phyloP scores from a whole-genome alignment of 495 filamentous ascomycete genomes.

The Aspergillus nidulans region DNA sequence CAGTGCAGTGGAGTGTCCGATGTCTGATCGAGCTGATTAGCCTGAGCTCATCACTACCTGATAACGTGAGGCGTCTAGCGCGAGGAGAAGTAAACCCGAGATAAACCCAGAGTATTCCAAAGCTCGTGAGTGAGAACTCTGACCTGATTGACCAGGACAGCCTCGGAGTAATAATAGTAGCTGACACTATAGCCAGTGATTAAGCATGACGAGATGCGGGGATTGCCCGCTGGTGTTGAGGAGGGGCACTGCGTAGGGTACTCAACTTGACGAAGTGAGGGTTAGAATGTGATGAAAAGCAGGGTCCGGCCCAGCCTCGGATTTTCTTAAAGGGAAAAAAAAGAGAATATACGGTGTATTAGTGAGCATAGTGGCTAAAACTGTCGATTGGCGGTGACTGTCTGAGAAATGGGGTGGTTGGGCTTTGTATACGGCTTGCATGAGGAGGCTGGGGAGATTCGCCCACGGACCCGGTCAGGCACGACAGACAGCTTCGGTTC shows the following conservation, averaged over 20 bases:
- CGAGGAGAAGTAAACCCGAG: neutral
- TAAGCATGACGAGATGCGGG: neutral
- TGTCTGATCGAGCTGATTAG: constrained; percentile 12
- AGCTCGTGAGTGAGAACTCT: neutral
- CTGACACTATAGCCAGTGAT: neutral
- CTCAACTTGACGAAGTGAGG: neutral
- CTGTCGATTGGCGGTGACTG: constrained; percentile 17
- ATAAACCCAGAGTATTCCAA: neutral
- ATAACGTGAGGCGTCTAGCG: neutral
- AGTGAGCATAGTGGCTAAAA: neutral
- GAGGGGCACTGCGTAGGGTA: neutral
- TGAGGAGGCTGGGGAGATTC: constrained; percentile 34
- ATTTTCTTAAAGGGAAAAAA: constrained; percentile 4
- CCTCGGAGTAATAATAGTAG: neutral
- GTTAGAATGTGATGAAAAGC: neutral
- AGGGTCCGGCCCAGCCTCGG: constrained; percentile 29
- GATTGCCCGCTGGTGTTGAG: neutral
- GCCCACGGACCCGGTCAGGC: neutral
- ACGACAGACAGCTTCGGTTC: neutral
- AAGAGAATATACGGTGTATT: neutral
- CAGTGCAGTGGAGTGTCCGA: neutral
- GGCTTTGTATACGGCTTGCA: constrained; percentile 21
- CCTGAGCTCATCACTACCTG: constrained; percentile 3
- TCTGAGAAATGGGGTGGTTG: constrained; percentile 43
- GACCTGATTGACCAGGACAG: neutral